phyloP scores from a whole-genome alignment of 352 stramenopile genomes.

The Phytopythium aichiense region DNA sequence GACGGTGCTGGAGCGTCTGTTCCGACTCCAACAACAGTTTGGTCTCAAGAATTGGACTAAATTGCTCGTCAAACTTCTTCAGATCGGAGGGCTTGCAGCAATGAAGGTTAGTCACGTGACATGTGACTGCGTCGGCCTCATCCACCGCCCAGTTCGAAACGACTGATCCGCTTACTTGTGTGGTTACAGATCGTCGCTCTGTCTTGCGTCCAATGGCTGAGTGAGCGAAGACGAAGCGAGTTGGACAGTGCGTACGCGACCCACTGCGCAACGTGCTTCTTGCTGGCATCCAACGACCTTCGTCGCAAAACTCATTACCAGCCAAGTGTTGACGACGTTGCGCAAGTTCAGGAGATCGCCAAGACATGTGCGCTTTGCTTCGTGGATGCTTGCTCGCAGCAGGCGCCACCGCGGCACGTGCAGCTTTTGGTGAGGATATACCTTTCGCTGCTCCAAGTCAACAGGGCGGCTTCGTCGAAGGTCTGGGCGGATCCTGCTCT shows the following conservation, averaged over 20 bases:
- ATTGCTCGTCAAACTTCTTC: constrained; percentile 32
- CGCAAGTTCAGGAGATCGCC: not conserved
- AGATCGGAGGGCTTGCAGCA: constrained; percentile 26
- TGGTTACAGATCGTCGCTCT: not conserved
- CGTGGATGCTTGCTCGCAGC: not conserved
- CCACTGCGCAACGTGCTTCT: constrained; percentile 33
- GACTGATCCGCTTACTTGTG: not conserved
- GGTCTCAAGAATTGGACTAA: constrained; percentile 19
- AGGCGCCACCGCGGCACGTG: not conserved
- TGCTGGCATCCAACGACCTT: constrained; percentile 16
- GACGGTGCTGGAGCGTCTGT: constrained; percentile 32
- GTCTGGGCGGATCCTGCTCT: not conserved
- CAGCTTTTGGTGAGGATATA: constrained; percentile 1
- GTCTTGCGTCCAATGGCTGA: not conserved
- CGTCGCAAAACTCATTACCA: not conserved
- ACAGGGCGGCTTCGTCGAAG: too few species aligned
- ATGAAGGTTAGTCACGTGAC: constrained; percentile 33
- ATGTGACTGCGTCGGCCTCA: not conserved
- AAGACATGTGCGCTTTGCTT: not conserved
- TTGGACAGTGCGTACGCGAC: not conserved
- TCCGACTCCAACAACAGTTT: constrained; percentile 22
- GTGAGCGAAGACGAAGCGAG: not conserved
- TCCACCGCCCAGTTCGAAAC: not conserved
- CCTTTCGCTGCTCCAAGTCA: not conserved
- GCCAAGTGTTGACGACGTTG: not conserved